These are phyloP conservation scores for Saccharum hybrid DNA, from an alignment of 202 grass and related monocot species.

Conservation along the genomic window DNA sequence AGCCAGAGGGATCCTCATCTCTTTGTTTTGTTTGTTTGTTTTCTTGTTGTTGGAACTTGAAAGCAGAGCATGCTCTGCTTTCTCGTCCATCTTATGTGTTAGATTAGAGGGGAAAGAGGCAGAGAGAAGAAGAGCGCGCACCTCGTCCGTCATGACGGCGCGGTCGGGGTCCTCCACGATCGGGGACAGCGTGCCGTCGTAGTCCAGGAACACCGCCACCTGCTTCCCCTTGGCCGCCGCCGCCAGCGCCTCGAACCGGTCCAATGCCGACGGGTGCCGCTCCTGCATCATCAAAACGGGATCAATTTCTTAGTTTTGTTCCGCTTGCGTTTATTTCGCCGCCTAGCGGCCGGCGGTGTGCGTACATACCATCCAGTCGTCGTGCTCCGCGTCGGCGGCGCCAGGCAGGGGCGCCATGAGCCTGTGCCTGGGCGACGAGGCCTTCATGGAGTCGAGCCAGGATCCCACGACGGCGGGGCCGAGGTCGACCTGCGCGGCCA, in stretches of 20 bases:
- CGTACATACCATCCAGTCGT: constrained; percentile 56
- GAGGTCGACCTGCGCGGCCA: constrained; percentile 52
- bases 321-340: too few relatives aligned
- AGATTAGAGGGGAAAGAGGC: not conserved
- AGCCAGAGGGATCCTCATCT: not conserved
- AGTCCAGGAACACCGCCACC: constrained; percentile 84
- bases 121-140: not conserved
- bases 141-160: constrained; percentile 81
- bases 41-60: not conserved
- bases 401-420: constrained; percentile 11
- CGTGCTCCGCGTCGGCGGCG: constrained; percentile 21
- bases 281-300: constrained; percentile 30
- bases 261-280: constrained; percentile 76
- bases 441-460: constrained; percentile 72
- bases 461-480: constrained; percentile 35
- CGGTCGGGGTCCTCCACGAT: constrained; percentile 83
- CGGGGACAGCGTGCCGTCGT: constrained; percentile 81
- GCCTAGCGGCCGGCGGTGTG: not conserved
- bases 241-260: constrained; percentile 55
- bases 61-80: too few relatives aligned
- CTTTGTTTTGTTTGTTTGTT: not conserved
- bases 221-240: constrained; percentile 63
- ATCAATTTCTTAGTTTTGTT: not conserved
- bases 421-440: constrained; percentile 58
- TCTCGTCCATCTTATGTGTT: not conserved